Percentiles rank a stretch among this genome's conserved stretches.
These are phyloP conservation scores for Cryptococcus sp. DNA, from an alignment of 1,284 basidiomycete genomes.

Conservation along the genomic window DNA sequence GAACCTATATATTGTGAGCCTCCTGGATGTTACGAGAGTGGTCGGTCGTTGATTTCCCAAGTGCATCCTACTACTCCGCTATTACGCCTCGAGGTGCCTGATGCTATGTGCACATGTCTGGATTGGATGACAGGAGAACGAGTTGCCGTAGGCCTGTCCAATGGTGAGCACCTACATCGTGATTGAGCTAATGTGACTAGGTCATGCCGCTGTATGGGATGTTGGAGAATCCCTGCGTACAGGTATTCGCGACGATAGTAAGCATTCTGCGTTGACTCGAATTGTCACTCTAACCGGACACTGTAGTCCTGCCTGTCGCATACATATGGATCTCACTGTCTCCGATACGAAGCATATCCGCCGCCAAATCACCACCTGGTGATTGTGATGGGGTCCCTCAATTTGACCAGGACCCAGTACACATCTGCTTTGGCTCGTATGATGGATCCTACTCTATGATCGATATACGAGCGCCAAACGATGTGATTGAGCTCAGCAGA, in stretches of 20 bases:
- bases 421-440: slow-evolving; percentile 22
- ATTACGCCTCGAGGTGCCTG: slow-evolving; percentile 64
- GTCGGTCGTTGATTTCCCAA: slow-evolving; percentile 50
- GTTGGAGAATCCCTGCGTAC: slow-evolving; percentile 52
- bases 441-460: slow-evolving; percentile 29
- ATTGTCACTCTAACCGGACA: background rate
- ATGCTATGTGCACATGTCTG: slow-evolving; percentile 65
- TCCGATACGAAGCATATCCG: slow-evolving; percentile 22
- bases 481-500: slow-evolving; percentile 19
- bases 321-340: slow-evolving; percentile 23
- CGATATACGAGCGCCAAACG: slow-evolving; percentile 31
- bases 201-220: slow-evolving; percentile 69
- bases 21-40: slow-evolving; percentile 23
- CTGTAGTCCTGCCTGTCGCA: slow-evolving; percentile 18
- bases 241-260: slow-evolving; percentile 5
- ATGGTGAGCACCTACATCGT: slow-evolving; percentile 58
- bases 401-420: slow-evolving; percentile 24
- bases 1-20: slow-evolving; percentile 31
- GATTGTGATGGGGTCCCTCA: slow-evolving; percentile 13
- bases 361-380: slow-evolving; percentile 21
- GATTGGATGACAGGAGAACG: slow-evolving; percentile 82
- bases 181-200: slow-evolving; percentile 47
- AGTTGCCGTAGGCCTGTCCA: slow-evolving; percentile 72
- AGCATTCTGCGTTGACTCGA: background rate
- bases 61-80: slow-evolving; percentile 56